A percentile compares a stretch with the other conserved stretches of the same genome.
Conservation (phyloP, 1,284 basidiomycete genomes). For the Puccinia hordei region DNA sequence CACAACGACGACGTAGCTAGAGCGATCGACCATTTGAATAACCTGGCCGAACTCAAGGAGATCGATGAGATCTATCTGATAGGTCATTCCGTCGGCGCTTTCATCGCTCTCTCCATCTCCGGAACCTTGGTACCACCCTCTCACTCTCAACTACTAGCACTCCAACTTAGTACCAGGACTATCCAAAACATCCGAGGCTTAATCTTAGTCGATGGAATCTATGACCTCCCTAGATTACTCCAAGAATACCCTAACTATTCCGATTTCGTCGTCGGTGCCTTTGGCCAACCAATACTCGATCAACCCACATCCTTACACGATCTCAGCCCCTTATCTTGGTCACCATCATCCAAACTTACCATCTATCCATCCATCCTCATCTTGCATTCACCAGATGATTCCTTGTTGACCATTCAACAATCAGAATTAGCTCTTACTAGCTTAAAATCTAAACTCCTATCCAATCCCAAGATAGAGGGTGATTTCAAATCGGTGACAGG, state of each 20-base stretch:
- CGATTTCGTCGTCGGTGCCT: slow-evolving; percentile 26
- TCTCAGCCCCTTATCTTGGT: slow-evolving; percentile 30
- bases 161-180: not conserved
- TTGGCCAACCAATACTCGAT: not conserved
- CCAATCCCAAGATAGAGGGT: not conserved
- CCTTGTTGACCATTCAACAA: slow-evolving; percentile 34
- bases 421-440: not conserved
- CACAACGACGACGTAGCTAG: slow-evolving; percentile 29
- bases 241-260: slow-evolving; percentile 40
- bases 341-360: not conserved
- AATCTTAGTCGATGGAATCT: slow-evolving; percentile 46
- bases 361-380: slow-evolving; percentile 29
- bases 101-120: slow-evolving; percentile 33
- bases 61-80: slow-evolving; percentile 27
- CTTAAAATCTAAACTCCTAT: not conserved
- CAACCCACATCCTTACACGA: not conserved
- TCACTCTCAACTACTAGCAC: not conserved
- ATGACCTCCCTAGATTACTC: slow-evolving; percentile 23
- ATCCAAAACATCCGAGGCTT: slow-evolving; percentile 21
- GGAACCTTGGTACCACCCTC: slow-evolving; percentile 18
- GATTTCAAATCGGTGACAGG: slow-evolving; percentile 32
- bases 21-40: slow-evolving; percentile 15
- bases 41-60: not conserved
- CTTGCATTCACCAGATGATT: slow-evolving; percentile 35
- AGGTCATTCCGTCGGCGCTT: slow-evolving; percentile 50